Base-by-base conservation (phyloP, 768 basidiomycete species). In the Phanerochaete carnosa region DNA sequence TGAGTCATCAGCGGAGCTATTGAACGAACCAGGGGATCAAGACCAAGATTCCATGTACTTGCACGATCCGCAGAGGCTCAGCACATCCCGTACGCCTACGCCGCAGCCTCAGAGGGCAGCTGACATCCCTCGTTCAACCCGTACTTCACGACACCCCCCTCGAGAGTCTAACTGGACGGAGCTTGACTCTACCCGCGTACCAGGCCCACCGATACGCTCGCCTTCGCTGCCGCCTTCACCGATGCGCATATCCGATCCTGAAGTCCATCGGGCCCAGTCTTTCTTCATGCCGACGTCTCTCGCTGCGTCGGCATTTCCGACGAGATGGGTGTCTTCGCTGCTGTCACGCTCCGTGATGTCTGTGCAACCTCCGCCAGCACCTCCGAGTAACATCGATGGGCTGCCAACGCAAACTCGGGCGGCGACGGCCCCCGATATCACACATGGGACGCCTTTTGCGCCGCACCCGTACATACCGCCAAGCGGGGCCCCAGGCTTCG, bases 401-500 rank as follows among this genome's bases (percentile, higher is more conserved):
- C 59, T 39, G 37, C 39, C 55, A 22, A 55, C 50, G 51, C n/a
- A n/a, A n/a, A n/a, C n/a, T n/a, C 52, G 22, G 49, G 59, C 57
- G 57, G 57, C 46, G 29, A 50, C 54, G 28, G 39, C 8, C 7
- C 51, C 49, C 4, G 54, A n/a, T 19, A 72, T 75, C 50, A 74
- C 71, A 1, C 80, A 84, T 55, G 77, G 79, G 0, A 80, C 83
- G 3, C 85, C 87, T 0, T 87, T 87, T 59, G 75, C 75, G 0
- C 66, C 77, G 11, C 69, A 76, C 32, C 73, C 75, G 1, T 80
- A 80, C 70, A 74, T 75, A 19, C 80, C 74, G 52, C 80, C 87
- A 0, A 75, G 77, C 68, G 55, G 92, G n/a, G 93, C 92, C 0
- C 92, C 92, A 0, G 93, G 90, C 5, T 92, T 88, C 65, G 77